These are phyloP conservation scores for Phaeophleospora eucalypticola DNA, from an alignment of 2,329 filamentous ascomycete species.

Conservation along the genomic window DNA sequence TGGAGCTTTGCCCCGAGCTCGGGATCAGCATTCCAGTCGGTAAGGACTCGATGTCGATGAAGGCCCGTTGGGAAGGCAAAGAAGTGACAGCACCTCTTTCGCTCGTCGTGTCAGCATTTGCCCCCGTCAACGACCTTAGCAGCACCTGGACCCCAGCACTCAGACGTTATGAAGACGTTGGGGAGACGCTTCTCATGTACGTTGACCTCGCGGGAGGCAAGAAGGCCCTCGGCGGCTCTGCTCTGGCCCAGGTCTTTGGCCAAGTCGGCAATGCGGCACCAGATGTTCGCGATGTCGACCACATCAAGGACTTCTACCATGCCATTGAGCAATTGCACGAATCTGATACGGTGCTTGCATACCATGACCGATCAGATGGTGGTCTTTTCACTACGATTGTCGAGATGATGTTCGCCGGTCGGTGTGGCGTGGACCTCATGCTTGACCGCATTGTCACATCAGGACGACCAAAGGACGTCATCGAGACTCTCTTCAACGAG, in stretches of 20 bases:
- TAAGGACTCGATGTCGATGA: slow-evolving; percentile 99
- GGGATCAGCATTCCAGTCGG: slow-evolving; percentile 92
- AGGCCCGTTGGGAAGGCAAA: slow-evolving; percentile 85
- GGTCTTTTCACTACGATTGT: slow-evolving; percentile 84
- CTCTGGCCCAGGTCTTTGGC: slow-evolving; percentile 82
- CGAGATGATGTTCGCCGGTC: slow-evolving; percentile 98
- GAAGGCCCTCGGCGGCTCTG: slow-evolving; percentile 83
- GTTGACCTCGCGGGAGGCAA: slow-evolving; percentile 82
- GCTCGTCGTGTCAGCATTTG: slow-evolving; percentile 85
- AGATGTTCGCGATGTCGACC: slow-evolving; percentile 75
- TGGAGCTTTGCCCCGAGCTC: slow-evolving; percentile 86
- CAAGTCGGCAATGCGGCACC: slow-evolving; percentile 81
- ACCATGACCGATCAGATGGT: slow-evolving; percentile 92
- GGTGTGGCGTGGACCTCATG: slow-evolving; percentile 80
- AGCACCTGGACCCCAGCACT: slow-evolving; percentile 94
- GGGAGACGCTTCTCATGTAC: slow-evolving; percentile 82
- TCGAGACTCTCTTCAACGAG: slow-evolving; percentile 88
- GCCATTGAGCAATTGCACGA: slow-evolving; percentile 68
- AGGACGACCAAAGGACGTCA: slow-evolving; percentile 52
- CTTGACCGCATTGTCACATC: slow-evolving; percentile 69
- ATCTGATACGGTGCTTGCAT: slow-evolving; percentile 73
- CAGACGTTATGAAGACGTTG: slow-evolving; percentile 76
- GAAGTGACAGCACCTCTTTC: slow-evolving; percentile 92
- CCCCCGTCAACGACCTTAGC: slow-evolving; percentile 72
- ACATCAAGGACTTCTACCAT: slow-evolving; percentile 87